phyloP scores from a whole-genome alignment of 257 asterid genomes.

The Rauvolfia tetraphylla region DNA sequence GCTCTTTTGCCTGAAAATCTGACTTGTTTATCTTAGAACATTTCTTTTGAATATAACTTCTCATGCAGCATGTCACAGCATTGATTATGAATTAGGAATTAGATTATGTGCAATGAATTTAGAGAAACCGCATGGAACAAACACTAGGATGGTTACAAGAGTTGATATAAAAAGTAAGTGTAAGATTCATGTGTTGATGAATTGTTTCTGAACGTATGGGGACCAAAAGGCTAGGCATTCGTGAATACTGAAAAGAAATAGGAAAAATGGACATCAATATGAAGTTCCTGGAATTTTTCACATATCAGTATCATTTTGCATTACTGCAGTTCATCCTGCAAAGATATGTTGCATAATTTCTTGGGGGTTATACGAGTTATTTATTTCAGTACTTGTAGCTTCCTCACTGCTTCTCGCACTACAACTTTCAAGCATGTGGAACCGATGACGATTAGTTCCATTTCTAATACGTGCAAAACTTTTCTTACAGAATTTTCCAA shows the following conservation, averaged over 20 bases:
- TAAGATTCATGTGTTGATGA: neutral
- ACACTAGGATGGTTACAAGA: neutral
- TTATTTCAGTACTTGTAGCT: neutral
- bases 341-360: neutral
- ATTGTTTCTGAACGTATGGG: neutral
- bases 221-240: neutral
- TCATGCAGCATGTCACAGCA: too few species aligned
- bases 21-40: too few species aligned
- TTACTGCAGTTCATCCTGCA: neutral
- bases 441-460: neutral
- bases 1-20: too few species aligned
- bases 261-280: too few species aligned
- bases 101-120: too few species aligned
- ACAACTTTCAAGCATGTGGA: neutral
- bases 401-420: neutral
- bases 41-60: too few species aligned
- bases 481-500: slow-evolving; percentile 21
- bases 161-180: neutral
- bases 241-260: neutral
- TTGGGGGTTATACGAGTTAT: neutral
- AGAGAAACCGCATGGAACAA: too few species aligned
- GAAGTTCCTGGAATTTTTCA: neutral
- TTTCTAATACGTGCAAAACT: neutral
- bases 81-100: too few species aligned
- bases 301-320: neutral